These are phyloP conservation scores for Chamaecyparis obtusa DNA, from an alignment of 75 land plant genomes.

Conservation along the genomic window DNA sequence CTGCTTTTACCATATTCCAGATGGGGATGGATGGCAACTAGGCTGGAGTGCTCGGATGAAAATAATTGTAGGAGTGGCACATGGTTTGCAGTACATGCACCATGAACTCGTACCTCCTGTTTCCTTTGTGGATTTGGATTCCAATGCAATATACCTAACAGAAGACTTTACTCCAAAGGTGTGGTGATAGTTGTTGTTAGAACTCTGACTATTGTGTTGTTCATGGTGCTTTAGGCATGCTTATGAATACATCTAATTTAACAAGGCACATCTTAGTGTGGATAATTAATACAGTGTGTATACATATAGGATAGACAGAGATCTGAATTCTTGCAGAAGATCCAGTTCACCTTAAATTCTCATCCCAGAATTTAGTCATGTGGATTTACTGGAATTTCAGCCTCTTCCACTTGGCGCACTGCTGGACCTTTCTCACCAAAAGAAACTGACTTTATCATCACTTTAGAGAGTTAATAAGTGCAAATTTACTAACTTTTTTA, in stretches of 20 bases:
- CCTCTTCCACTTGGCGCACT: not conserved
- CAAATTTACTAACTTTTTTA: not conserved
- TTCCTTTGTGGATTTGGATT: slow-evolving; percentile 67
- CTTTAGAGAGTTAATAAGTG: not conserved
- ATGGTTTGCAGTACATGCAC: slow-evolving; percentile 85
- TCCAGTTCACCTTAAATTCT: not conserved
- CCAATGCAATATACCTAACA: slow-evolving; percentile 78
- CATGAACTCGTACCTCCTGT: slow-evolving; percentile 82
- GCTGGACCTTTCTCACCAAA: not conserved
- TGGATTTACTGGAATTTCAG: not conserved
- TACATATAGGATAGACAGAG: not conserved
- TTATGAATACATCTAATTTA: not conserved
- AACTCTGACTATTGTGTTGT: not conserved
- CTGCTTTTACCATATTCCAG: slow-evolving; percentile 34
- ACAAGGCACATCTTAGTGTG: not conserved
- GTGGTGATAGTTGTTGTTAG: slow-evolving; percentile 1
- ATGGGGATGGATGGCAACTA: slow-evolving; percentile 81
- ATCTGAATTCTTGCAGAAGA: not conserved
- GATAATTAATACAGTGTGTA: not conserved
- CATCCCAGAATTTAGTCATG: not conserved
- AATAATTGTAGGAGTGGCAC: slow-evolving; percentile 76
- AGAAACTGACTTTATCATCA: not conserved
- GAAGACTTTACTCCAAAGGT: slow-evolving; percentile 97
- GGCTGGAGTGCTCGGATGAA: slow-evolving; percentile 91
- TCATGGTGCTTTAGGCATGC: not conserved